A percentile compares a stretch with the other conserved stretches of the same genome.
Evolutionary conservation across 2,329 filamentous ascomycete species (phyloP).

Genomic region (Aureobasidium subglaciale): DNA sequence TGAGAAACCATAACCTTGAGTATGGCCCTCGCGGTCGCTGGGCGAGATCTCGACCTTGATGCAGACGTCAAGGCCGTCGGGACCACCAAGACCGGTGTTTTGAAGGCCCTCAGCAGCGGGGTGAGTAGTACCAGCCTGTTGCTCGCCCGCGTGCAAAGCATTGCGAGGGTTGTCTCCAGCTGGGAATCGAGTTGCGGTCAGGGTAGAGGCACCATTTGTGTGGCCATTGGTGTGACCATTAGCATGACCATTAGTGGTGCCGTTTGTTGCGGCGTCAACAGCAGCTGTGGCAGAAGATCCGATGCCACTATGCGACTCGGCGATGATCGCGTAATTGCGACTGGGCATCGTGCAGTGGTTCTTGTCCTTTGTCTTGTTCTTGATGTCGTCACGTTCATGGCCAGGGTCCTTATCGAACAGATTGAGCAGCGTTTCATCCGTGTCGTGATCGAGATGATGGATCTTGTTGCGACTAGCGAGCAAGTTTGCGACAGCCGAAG

Average conservation of each 20-base stretch:
- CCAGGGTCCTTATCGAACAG: slow-evolving; percentile 56
- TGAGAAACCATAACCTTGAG: slow-evolving; percentile 44
- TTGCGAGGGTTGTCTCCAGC: slow-evolving; percentile 51
- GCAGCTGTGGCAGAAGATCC: neutral
- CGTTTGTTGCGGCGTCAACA: neutral
- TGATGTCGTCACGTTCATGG: slow-evolving; percentile 34
- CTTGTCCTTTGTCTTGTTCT: slow-evolving; percentile 57
- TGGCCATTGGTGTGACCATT: slow-evolving; percentile 23
- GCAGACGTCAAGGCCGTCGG: slow-evolving; percentile 40
- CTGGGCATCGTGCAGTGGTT: slow-evolving; percentile 82
- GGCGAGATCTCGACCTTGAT: slow-evolving; percentile 43
- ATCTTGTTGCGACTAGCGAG: slow-evolving; percentile 58
- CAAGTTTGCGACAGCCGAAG: slow-evolving; percentile 57
- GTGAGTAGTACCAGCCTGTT: slow-evolving; percentile 70
- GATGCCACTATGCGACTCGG: slow-evolving; percentile 37
- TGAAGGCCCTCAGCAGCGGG: slow-evolving; percentile 53
- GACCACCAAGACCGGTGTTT: slow-evolving; percentile 37
- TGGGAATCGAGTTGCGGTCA: slow-evolving; percentile 2
- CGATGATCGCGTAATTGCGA: slow-evolving; percentile 58
- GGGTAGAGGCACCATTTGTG: slow-evolving; percentile 10
- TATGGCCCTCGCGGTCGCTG: slow-evolving; percentile 37
- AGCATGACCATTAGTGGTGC: slow-evolving; percentile 20
- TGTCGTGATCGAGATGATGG: slow-evolving; percentile 55
- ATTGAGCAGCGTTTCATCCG: slow-evolving; percentile 57
- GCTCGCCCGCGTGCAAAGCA: slow-evolving; percentile 68